Conservation (phyloP, 2,329 filamentous ascomycete species). For the Leptographium lundbergii region DNA sequence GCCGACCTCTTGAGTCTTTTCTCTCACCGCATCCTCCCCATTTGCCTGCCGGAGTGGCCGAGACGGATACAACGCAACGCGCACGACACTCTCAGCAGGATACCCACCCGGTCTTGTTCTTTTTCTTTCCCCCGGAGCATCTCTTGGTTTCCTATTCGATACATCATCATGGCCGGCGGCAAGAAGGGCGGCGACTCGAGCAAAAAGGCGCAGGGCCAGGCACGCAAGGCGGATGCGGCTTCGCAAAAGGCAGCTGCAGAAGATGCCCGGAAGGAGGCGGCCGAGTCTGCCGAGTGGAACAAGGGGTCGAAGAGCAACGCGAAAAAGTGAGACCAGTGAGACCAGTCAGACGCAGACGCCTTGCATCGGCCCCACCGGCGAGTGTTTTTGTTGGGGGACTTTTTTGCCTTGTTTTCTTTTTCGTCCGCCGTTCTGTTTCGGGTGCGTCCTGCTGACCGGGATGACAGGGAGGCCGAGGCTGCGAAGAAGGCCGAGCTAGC, state of each 20-base stretch:
- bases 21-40: not conserved
- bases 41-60: not conserved
- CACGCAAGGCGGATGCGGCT: conserved; percentile 81
- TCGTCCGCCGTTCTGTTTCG: not conserved
- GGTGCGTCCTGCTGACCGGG: not conserved
- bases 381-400: not conserved
- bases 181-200: conserved; percentile 66
- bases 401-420: not conserved
- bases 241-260: conserved; percentile 65
- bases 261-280: conserved; percentile 50
- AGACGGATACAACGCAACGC: not conserved
- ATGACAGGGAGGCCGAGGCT: conserved; percentile 63
- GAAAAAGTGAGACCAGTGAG: conserved; percentile 71
- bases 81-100: too few species aligned
- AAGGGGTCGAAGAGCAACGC: conserved; percentile 74
- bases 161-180: conserved; percentile 51
- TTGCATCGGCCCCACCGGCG: too few species aligned
- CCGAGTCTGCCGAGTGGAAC: conserved; percentile 65
- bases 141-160: not conserved
- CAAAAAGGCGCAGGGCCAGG: conserved; percentile 85
- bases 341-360: not conserved
- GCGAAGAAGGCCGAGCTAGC: conserved; percentile 72
- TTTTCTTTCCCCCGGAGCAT: not conserved
- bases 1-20: not conserved
- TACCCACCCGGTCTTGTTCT: not conserved